Base-by-base conservation (phyloP, 257 asterid species). In the Fraxinus americana region DNA sequence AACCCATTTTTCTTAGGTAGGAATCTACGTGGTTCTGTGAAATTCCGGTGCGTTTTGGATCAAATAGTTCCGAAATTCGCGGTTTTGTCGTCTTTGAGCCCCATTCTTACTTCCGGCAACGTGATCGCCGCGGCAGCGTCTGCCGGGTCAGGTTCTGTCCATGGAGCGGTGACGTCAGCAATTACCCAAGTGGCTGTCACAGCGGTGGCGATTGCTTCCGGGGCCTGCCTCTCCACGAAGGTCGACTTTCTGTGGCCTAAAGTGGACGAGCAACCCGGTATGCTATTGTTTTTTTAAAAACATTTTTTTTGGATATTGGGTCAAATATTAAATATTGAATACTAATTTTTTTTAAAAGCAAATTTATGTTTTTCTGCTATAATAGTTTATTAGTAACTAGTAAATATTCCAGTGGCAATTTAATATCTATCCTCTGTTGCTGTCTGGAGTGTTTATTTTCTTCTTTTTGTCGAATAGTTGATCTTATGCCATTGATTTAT, bases 241-340 rank as follows among this genome's bases (percentile, higher is more conserved):
- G 97, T 94, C 72, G 99, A 95, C 23, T 95, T 88, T 86, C 74
- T 95, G 87, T 95, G 99, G 99, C 99, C 99, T 65, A 95, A 95
- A 87, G 82, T 87, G 68, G 91, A 85, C 12, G 96, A 92, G 72
- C 97, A 81, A 81, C 97, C 98, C 7, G 96, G 98, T 92, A 73
- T 71, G 80, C 38, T 34, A 54, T 54, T 54, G n/a, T 16, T 54
- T 19, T 19, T 54, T 4, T 14, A 36, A 41, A 9, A 11, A 41
- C 6, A 1, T 19, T 6, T 6, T 11, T 54, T 54, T 19, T 52
- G 7, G 25, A 17, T 14, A 17, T 52, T 52, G 63, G 23, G 3
- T 52, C 23, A 13, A 6, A 52, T 3, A 4, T 17, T 52, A 52
- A 4, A 52, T 17, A 17, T 52, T 4, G 4, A 13, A 13, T 52